These are phyloP conservation scores for Pyrenopolyporus hunteri DNA, from an alignment of 495 filamentous ascomycete genomes.

Conservation along the genomic window DNA sequence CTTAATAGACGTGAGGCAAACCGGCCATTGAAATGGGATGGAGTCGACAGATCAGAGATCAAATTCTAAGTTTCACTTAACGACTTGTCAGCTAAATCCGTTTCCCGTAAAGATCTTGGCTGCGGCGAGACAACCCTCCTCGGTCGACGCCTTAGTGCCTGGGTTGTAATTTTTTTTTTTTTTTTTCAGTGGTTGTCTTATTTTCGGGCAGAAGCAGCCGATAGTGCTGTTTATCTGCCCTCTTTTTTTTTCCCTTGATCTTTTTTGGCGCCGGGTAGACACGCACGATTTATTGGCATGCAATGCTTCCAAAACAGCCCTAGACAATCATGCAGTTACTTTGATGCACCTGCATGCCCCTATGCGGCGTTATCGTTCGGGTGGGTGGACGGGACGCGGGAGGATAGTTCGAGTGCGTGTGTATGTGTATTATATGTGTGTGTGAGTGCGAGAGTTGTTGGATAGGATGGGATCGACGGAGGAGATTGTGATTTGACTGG, in stretches of 20 bases:
- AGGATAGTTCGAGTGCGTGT: constrained; percentile 29
- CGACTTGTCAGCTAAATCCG: constrained; percentile 19
- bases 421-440: not conserved
- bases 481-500: constrained; percentile 11
- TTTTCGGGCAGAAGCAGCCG: constrained; percentile 36
- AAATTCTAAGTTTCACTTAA: constrained; percentile 15
- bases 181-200: constrained; percentile 18
- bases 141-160: constrained; percentile 12
- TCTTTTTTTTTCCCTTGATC: constrained; percentile 11
- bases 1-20: constrained; percentile 24
- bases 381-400: constrained; percentile 35
- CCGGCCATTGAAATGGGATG: constrained; percentile 18
- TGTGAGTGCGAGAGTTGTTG: constrained; percentile 2
- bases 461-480: constrained; percentile 25
- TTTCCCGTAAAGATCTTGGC: constrained; percentile 2
- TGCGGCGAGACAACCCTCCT: constrained; percentile 5
- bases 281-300: constrained; percentile 39
- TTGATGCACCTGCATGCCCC: constrained; percentile 42
- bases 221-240: constrained; percentile 22
- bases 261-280: constrained; percentile 36
- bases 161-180: constrained; percentile 11
- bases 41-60: constrained; percentile 31
- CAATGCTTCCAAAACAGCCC: constrained; percentile 39
- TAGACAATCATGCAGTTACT: constrained; percentile 44
- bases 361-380: constrained; percentile 45